Conservation (phyloP, 2,329 filamentous ascomycete genomes). For the Amauroascus niger region DNA sequence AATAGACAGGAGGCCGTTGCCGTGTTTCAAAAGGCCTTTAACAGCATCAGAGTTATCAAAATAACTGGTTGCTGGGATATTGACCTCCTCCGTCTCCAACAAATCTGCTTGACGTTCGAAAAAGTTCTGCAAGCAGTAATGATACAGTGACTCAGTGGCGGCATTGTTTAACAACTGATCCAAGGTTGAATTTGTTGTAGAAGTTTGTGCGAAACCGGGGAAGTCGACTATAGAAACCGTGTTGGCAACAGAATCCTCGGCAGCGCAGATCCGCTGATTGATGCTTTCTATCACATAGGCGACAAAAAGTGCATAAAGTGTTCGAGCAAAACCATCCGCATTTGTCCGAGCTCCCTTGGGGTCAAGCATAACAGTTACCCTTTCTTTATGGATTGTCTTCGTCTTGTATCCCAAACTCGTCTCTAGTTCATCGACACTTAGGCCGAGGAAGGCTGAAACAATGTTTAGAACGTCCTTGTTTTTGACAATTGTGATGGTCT, state of each 20-base stretch:
- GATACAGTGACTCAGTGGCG: conserved; percentile 83
- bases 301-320: conserved; percentile 85
- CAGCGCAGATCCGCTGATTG: conserved; percentile 79
- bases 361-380: conserved; percentile 97
- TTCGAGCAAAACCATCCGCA: conserved; percentile 86
- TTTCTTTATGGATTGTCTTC: conserved; percentile 89
- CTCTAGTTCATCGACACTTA: conserved; percentile 71
- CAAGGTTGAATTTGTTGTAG: conserved; percentile 71
- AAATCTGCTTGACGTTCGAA: conserved; percentile 91
- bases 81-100: conserved; percentile 87
- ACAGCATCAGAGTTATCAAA: conserved; percentile 97
- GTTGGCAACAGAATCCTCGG: conserved; percentile 81
- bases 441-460: conserved; percentile 88
- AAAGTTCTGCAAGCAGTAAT: conserved; percentile 87
- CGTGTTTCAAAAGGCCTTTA: conserved; percentile 78
- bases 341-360: conserved; percentile 80
- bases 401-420: conserved; percentile 88
- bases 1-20: conserved; percentile 87
- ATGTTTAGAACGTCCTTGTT: conserved; percentile 84
- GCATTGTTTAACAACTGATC: conserved; percentile 94
- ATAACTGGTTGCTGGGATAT: conserved; percentile 83
- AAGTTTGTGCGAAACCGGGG: conserved; percentile 80
- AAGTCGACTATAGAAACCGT: conserved; percentile 95
- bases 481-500: conserved; percentile 74
- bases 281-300: conserved; percentile 88